Base-by-base conservation (phyloP, 495 filamentous ascomycete species). In the Talaromyces adpressus region DNA sequence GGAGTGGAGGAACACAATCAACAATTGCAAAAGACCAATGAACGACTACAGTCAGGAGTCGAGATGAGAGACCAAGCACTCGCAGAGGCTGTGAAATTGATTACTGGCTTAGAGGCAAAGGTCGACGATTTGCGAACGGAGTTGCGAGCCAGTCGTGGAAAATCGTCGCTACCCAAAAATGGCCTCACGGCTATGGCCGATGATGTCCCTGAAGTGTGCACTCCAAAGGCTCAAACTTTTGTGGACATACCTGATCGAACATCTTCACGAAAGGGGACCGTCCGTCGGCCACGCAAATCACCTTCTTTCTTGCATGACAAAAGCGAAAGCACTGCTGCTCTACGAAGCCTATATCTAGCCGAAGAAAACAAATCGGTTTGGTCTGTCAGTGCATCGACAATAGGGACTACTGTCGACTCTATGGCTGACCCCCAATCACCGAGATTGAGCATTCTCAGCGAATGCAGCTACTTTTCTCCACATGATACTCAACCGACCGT, bases 51-150 rank as follows among this genome's bases (percentile, higher is more conserved):
- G 5, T 69, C 71, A 4, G 89, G 93, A 66, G 76, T 97, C 61
- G 86, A 91, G 57, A 88, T 88, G 68, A 81, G 89, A 30, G 89
- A 95, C 71, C 82, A 86, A 53, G 92, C 90, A 1, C 77, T 97
- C 2, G 85, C 87, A 54, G 91, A 96, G 69, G 93, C 93, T 2
- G 89, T 93, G 7, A 82, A 84, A 11, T 80, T 94, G 69, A 96
- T 97, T 58, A 86, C 88, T 56, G 78, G 82, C 49, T 73, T 93
- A 30, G 91, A 97, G 72, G 81, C 84, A 0, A 85, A 84, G 67
- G 74, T 89, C 3, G 83, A 89, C 30, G 75, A 84, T 59, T 71
- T 91, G 30, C 72, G 72, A 51, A 64, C 58, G 34, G 75, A 84
- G 59, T 71, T 91, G 34, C 72, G 72, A 53, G 65, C 59, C 5